Evolutionary conservation across 768 basidiomycete species (phyloP).

Genomic region (Tricholoma sp.): DNA sequence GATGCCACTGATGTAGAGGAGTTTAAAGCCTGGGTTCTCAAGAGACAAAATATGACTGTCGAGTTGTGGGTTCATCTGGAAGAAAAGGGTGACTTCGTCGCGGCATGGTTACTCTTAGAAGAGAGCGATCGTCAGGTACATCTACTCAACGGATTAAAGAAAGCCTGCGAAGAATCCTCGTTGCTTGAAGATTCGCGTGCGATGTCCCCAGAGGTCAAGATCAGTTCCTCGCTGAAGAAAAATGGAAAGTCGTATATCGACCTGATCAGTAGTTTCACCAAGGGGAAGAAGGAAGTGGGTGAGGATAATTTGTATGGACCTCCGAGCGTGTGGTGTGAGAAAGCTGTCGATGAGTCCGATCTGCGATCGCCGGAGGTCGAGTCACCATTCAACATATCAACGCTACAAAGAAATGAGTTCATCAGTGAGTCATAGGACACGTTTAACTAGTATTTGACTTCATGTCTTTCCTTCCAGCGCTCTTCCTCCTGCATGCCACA

Average conservation of each 20-base stretch:
- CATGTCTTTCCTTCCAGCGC: not conserved
- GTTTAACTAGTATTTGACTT: not conserved
- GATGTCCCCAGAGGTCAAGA: conserved; percentile 13
- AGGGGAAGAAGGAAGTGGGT: conserved; percentile 1
- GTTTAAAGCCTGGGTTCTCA: not conserved
- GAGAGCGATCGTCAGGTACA: conserved; percentile 9
- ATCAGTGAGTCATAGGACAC: conserved; percentile 6
- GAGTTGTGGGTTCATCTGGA: not conserved
- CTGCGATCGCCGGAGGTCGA: no score
- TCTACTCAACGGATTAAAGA: conserved; percentile 11
- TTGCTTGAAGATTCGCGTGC: conserved; percentile 11
- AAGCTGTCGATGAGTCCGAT: conserved; percentile 4
- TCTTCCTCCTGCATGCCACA: conserved; percentile 2
- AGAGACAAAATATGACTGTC: not conserved
- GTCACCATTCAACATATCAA: conserved; percentile 3
- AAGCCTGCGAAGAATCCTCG: conserved; percentile 2
- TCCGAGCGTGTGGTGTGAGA: conserved; percentile 15
- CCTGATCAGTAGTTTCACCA: not conserved
- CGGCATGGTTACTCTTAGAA: conserved; percentile 14
- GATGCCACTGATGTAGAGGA: not conserved
- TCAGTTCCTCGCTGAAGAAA: conserved; percentile 4
- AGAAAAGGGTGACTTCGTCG: not conserved
- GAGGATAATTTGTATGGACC: conserved; percentile 4
- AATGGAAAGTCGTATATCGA: not conserved
- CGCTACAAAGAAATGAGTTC: conserved; percentile 14